These are phyloP conservation scores for Raffaelea albimanens DNA, from an alignment of 2,329 filamentous ascomycete genomes.

Conservation along the genomic window DNA sequence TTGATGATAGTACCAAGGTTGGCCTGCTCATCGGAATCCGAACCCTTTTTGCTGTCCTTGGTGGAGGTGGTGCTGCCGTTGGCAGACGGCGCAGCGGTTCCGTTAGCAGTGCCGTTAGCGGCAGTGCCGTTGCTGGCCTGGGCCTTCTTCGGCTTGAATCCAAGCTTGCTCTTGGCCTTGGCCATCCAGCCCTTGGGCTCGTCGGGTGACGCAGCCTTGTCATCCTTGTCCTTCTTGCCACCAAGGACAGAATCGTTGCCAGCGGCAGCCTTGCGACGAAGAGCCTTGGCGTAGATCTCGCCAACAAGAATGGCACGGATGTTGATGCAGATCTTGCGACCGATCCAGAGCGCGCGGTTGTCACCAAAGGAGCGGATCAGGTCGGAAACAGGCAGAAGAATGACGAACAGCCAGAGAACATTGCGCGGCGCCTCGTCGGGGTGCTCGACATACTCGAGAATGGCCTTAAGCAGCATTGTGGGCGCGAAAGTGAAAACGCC, in stretches of 20 bases:
- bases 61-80: conserved; percentile 21
- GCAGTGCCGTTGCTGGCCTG: not conserved
- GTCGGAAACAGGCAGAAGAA: conserved; percentile 77
- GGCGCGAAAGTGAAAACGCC: conserved; percentile 85
- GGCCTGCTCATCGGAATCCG: conserved; percentile 57
- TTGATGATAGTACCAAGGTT: conserved; percentile 99
- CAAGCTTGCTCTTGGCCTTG: conserved; percentile 46
- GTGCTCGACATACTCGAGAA: conserved; percentile 87
- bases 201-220: conserved; percentile 24
- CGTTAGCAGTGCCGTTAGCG: conserved; percentile 16
- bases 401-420: conserved; percentile 92
- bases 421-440: conserved; percentile 67
- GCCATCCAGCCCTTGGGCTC: conserved; percentile 32
- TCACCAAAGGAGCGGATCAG: conserved; percentile 73
- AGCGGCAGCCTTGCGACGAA: conserved; percentile 81
- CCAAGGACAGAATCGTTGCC: conserved; percentile 66
- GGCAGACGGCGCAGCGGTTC: conserved; percentile 18
- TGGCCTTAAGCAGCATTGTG: conserved; percentile 81
- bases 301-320: conserved; percentile 92
- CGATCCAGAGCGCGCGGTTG: conserved; percentile 84
- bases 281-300: conserved; percentile 92
- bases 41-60: conserved; percentile 24
- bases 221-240: conserved; percentile 36
- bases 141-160: conserved; percentile 42
- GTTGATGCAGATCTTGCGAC: conserved; percentile 87